These are phyloP conservation scores for thale cress (Arabidopsis thaliana) DNA, from an alignment of 345 rosid genomes.

Conservation along the genomic window DNA sequence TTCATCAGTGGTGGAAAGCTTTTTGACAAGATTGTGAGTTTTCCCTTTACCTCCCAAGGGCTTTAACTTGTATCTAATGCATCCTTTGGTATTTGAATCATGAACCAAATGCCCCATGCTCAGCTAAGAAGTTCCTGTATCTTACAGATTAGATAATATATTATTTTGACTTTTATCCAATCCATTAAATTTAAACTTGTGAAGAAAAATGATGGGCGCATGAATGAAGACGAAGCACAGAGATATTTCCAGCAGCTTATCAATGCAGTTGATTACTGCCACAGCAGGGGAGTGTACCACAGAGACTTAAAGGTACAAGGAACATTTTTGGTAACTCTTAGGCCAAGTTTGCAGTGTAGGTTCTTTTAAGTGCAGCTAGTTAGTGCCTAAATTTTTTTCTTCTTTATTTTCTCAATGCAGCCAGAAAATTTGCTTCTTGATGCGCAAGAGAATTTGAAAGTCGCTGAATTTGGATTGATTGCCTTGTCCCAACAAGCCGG, in stretches of 20 bases:
- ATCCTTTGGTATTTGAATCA: not conserved
- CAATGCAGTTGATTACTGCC: slow-evolving; percentile 88
- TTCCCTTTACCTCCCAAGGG: slow-evolving; percentile 13
- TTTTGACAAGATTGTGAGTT: slow-evolving; percentile 75
- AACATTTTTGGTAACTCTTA: slow-evolving; percentile 21
- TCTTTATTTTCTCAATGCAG: slow-evolving; percentile 52
- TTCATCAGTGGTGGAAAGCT: slow-evolving; percentile 69
- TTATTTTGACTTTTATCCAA: not conserved
- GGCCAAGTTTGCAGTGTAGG: slow-evolving; percentile 7
- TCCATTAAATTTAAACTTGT: slow-evolving; percentile 43
- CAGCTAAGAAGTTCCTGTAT: not conserved
- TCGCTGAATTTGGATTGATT: slow-evolving; percentile 92
- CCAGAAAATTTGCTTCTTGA: slow-evolving; percentile 89
- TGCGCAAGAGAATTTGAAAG: slow-evolving; percentile 78
- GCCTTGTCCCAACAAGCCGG: slow-evolving; percentile 76
- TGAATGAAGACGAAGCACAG: slow-evolving; percentile 93
- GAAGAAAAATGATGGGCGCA: slow-evolving; percentile 83
- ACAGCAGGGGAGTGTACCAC: slow-evolving; percentile 87
- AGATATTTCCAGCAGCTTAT: slow-evolving; percentile 95
- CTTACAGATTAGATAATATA: slow-evolving; percentile 15
- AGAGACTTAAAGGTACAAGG: slow-evolving; percentile 77
- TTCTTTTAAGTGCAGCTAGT: slow-evolving; percentile 2
- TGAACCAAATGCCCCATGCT: slow-evolving; percentile 10
- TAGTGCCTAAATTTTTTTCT: not conserved
- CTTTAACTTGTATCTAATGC: slow-evolving; percentile 14